These are phyloP conservation scores for Conoideocrella luteorostrata DNA, from an alignment of 2,329 filamentous ascomycete species.

Conservation along the genomic window DNA sequence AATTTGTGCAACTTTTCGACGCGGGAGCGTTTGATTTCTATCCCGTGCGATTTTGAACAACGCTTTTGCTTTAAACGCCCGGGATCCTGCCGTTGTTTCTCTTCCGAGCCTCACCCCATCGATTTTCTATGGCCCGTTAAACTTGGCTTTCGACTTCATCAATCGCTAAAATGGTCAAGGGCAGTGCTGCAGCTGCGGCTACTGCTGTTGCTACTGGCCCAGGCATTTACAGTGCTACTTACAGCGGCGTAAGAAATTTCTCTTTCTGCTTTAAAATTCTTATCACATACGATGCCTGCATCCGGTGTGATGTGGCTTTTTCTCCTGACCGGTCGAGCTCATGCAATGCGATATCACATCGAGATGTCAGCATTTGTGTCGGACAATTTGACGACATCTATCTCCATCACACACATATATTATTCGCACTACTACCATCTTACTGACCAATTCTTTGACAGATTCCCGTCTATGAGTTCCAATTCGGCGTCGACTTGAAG, in stretches of 20 bases:
- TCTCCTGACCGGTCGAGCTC: neutral
- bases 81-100: neutral
- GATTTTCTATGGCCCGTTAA: neutral
- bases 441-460: conserved; percentile 29
- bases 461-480: conserved; percentile 93
- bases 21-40: neutral
- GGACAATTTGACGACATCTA: neutral
- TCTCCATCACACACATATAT: neutral
- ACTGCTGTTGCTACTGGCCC: conserved; percentile 25
- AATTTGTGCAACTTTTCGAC: neutral
- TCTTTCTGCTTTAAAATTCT: neutral
- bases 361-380: neutral
- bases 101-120: neutral
- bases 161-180: conserved; percentile 41
- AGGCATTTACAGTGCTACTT: conserved; percentile 62
- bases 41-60: too few relatives aligned
- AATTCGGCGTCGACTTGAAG: conserved; percentile 70
- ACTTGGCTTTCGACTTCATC: conserved; percentile 5
- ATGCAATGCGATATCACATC: neutral
- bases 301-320: neutral
- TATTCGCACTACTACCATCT: neutral
- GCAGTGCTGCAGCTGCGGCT: conserved; percentile 20
- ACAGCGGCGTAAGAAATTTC: conserved; percentile 53
- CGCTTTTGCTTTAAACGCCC: too few relatives aligned
- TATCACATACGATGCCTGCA: neutral